These are phyloP conservation scores for Didymella keratinophila DNA, from an alignment of 2,329 filamentous ascomycete species.

Conservation along the genomic window DNA sequence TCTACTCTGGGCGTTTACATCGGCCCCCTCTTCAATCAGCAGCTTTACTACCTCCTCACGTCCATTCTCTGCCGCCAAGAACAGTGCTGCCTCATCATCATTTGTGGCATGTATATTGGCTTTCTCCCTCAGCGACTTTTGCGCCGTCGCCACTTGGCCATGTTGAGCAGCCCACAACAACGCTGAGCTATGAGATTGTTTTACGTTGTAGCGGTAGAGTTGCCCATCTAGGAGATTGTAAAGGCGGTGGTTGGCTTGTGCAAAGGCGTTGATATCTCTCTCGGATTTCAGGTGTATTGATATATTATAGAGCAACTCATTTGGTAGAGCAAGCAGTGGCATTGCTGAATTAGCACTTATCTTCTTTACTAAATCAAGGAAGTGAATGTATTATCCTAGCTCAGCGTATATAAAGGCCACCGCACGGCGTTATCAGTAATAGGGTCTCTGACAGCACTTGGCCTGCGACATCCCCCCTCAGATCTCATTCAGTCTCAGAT, in stretches of 20 bases:
- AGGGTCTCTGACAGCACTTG: too few relatives aligned
- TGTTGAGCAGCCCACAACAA: slow-evolving; percentile 8
- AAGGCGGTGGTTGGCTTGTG: slow-evolving; percentile 9
- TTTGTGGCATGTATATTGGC: slow-evolving; percentile 7
- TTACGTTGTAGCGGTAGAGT: slow-evolving; percentile 9
- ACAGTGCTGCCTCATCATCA: slow-evolving; percentile 1
- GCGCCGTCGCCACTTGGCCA: slow-evolving; percentile 10
- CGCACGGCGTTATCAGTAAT: too few relatives aligned
- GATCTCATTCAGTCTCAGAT: too few relatives aligned
- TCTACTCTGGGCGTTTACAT: too few relatives aligned
- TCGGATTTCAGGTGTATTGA: slow-evolving; percentile 5
- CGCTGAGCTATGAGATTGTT: slow-evolving; percentile 6
- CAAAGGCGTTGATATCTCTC: slow-evolving; percentile 8
- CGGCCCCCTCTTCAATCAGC: slow-evolving; percentile 9
- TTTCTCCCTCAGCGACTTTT: slow-evolving; percentile 4
- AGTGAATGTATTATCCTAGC: too few relatives aligned
- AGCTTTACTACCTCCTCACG: slow-evolving; percentile 14
- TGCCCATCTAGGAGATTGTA: slow-evolving; percentile 1
- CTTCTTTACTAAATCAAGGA: too few relatives aligned
- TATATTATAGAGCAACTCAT: slow-evolving; percentile 4
- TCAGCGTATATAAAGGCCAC: too few relatives aligned
- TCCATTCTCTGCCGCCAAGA: slow-evolving; percentile 13
- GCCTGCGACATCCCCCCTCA: too few relatives aligned
- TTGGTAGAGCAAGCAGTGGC: slow-evolving; percentile 6
- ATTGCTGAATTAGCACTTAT: background rate